Evolutionary conservation across 805 yeast species (phyloP), one percentile per base, ranked within the genome.

Genomic region (Saccharomyces mikatae): DNA sequence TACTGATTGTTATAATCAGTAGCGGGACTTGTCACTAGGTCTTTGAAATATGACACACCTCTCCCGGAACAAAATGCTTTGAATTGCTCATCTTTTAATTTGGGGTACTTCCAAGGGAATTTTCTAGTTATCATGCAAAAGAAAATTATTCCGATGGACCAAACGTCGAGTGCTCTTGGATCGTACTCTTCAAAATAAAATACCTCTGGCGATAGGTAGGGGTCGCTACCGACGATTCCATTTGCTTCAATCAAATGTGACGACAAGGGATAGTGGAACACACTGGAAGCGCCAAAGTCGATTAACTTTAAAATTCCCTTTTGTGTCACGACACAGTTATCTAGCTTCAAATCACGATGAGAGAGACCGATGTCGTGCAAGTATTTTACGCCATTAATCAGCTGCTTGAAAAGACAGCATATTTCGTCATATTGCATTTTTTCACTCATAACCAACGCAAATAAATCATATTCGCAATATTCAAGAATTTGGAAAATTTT

Each of bases 391-490:
- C 96, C 96, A 47, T 81, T 81, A 64, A 89, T 71, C 44, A 89
- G 80, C 72, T 89, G 96, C 10, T 17, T 30, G 21, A 31, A 31
- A 36, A 36, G 44, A 71, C 97, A 91, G 68, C 84, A 83, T 41
- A 89, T 80, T 70, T 91, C 97, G 48, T 78, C 82, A 50, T 77
- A 72, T 1, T 84, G 71, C 97, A 91, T 91, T 63, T 87, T 86
- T 62, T 89, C 89, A 52, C 91, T 84, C 96, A 91, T 90, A 31
- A 91, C 97, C 55, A 91, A 87, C 10, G 97, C 97, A 71, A 91
- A 91, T 60, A 91, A 75, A 68, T 91, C 97, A 67, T 80, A 90
- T 61, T 91, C 95, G 67, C 96, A 89, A 70, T 87, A 90, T 65
- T 91, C 97, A 95, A 90, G 86, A 49, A 90, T 89, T 71, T 90